phyloP scores from a whole-genome alignment of 331 rosid genomes.

The Malus hybrid region DNA sequence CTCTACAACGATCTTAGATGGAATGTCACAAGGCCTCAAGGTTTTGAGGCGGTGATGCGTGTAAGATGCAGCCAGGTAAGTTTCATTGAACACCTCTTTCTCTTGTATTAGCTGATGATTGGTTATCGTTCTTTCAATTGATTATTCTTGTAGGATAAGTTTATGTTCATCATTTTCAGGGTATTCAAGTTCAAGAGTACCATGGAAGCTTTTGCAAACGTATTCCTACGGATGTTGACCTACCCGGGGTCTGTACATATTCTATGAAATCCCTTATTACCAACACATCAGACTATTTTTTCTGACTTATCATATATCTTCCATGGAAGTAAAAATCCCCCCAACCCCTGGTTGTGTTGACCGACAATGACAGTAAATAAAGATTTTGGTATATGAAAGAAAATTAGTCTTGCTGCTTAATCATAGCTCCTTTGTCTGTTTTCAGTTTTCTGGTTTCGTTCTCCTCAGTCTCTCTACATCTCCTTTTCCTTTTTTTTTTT shows the following conservation, averaged over 20 bases:
- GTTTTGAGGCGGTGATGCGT: conserved; percentile 99
- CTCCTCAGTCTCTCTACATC: not conserved
- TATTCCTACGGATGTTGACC: conserved; percentile 90
- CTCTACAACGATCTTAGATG: conserved; percentile 98
- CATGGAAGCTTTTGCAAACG: conserved; percentile 86
- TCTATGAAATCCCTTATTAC: conserved; percentile 12
- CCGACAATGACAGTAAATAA: not conserved
- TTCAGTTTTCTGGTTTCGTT: not conserved
- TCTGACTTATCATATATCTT: not conserved
- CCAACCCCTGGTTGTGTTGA: not conserved
- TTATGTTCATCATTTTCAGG: conserved; percentile 45
- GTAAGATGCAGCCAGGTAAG: conserved; percentile 98
- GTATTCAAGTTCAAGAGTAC: conserved; percentile 96
- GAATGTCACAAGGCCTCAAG: conserved; percentile 97
- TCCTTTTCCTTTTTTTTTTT: not conserved
- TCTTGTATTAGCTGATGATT: not conserved
- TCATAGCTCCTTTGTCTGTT: not conserved
- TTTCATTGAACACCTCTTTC: conserved; percentile 4
- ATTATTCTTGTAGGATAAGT: not conserved
- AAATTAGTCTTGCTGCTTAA: not conserved
- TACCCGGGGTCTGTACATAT: conserved; percentile 71
- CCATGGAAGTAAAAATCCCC: too few species aligned
- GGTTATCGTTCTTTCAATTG: not conserved
- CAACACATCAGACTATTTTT: not conserved
- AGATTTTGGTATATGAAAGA: not conserved